Base-by-base conservation (phyloP, 768 basidiomycete species). In the Russula sp. region DNA sequence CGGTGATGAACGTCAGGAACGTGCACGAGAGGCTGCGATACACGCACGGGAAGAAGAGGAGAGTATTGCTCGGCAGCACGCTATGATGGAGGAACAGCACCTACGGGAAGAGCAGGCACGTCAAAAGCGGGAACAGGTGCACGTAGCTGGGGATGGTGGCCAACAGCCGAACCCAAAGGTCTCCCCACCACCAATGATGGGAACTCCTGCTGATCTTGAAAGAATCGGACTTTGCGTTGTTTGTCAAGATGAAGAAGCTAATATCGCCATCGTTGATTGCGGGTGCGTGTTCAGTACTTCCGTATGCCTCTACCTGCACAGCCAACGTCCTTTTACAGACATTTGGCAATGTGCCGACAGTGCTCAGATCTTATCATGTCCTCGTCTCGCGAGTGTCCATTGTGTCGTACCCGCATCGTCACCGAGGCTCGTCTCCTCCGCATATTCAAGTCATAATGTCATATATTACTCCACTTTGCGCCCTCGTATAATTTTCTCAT, bases 201-300 rank as follows among this genome's bases (percentile, higher is more conserved):
- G 58, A 18, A 61, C 59, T 4, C 2, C 64, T 18, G 50, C 78
- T 1, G 74, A 77, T 44, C 71, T 81, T 13, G 89, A 91, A 65
- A 81, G 86, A 27, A 81, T 82, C 9, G 93, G 94, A 2, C 74
- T 94, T 5, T 97, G 94, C 72, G 91, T 96, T 0, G 82, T 97
- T 10, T 97, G 94, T 70, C 94, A 95, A 71, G 94, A 97, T 65
- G 90, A 94, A 63, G 94, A 96, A 66, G 94, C 94, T 0, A 94
- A 89, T 67, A 90, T 97, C 61, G 94, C 93, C 2, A 85, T 94
- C 59, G 89, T 96, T 13, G 94, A 97, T 74, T 97, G 94, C 82
- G 94, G 94, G 88, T 91, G 72, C 49, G 87, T 82, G 1, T 16
- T 10, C 31, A 27, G n/a, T 20, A 7, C 47, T 55, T 42, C 49